A percentile compares a stretch with the other conserved stretches of the same genome.
Evolutionary conservation across 2,329 filamentous ascomycete genomes (phyloP).

Genomic region (Epichloe uncinata): DNA sequence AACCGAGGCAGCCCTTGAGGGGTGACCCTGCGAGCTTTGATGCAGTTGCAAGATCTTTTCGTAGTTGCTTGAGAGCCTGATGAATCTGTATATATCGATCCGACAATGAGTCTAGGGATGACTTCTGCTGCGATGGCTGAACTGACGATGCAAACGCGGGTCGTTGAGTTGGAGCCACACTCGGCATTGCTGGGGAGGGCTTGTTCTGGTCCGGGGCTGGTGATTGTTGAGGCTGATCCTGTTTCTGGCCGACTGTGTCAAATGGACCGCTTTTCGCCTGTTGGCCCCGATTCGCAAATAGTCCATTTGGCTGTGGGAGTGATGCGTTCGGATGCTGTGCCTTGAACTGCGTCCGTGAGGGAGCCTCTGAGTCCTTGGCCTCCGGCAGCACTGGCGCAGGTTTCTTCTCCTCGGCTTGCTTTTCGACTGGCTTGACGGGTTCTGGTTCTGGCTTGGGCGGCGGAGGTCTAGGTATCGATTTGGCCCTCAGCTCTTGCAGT

Average conservation of each 20-base stretch:
- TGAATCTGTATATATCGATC: constrained; percentile 48
- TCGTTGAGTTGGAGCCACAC: constrained; percentile 1
- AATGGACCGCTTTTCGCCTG: constrained; percentile 7
- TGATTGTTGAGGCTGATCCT: neutral
- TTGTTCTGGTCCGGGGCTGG: neutral
- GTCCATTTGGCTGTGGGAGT: constrained; percentile 9
- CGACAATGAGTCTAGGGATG: constrained; percentile 5
- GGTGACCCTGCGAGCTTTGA: constrained; percentile 30
- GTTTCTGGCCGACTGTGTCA: neutral
- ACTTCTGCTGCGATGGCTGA: constrained; percentile 2
- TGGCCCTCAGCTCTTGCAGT: constrained; percentile 33
- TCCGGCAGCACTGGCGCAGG: constrained; percentile 3
- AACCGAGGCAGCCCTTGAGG: constrained; percentile 54
- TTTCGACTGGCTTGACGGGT: constrained; percentile 4
- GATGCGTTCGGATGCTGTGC: neutral
- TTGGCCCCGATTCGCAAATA: constrained; percentile 13
- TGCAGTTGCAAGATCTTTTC: constrained; percentile 49
- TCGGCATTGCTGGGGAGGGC: neutral
- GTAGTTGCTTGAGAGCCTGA: constrained; percentile 50
- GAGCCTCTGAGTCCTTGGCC: constrained; percentile 9
- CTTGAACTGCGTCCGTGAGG: constrained; percentile 4
- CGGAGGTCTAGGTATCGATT: constrained; percentile 30
- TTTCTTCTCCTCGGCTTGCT: neutral
- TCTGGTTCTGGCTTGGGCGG: constrained; percentile 22
- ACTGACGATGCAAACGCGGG: neutral